Evolutionary conservation across 805 yeast genomes (phyloP), one percentile per base, ranked within the genome.

Genomic region (Nakazawaea holstii): DNA sequence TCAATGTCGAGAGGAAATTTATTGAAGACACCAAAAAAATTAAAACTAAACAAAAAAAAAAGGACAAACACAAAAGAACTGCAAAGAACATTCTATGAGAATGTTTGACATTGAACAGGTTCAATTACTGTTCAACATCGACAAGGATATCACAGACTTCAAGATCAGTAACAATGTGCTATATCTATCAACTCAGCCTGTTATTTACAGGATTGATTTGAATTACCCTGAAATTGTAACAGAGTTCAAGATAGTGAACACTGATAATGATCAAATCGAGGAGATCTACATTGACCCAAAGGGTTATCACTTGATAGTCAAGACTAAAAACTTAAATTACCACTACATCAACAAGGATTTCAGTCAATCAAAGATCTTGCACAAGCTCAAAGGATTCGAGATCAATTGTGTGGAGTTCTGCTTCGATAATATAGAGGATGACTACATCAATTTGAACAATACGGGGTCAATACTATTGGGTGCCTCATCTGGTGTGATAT

Each of bases 141-240:
- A 31, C 35, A 27, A 60, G 2, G 42, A 71, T 26, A 72, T 85
- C 10, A 65, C 68, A 6, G 62, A 74, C n/a, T 59, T 85, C 41
- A 73, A 69, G 14, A 88, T 82, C 6, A 64, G 72, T 20, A 69
- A 72, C 50, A 84, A 85, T 55, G 63, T 76, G 6, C 71, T 86
- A 35, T 72, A 76, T 48, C 64, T 85, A 41, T 78, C 82, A 0
- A 66, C 80, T 48, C 67, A 66, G 42, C 63, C 72, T 8, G 83
- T 70, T 13, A 62, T 86, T n/a, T 77, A 77, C 53, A 64, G 84
- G n/a, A 84, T 87, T 30, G 80, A 84, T 54, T 64, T 86, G 52
- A 81, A 79, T 43, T 71, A 72, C 43, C 94, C 94, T 1, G 79
- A 83, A 32, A 69, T 69, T 7, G 82, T 86, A 5, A 72, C 70